phyloP scores from a whole-genome alignment of 1,284 basidiomycete genomes.

The Peniophora sp. region DNA sequence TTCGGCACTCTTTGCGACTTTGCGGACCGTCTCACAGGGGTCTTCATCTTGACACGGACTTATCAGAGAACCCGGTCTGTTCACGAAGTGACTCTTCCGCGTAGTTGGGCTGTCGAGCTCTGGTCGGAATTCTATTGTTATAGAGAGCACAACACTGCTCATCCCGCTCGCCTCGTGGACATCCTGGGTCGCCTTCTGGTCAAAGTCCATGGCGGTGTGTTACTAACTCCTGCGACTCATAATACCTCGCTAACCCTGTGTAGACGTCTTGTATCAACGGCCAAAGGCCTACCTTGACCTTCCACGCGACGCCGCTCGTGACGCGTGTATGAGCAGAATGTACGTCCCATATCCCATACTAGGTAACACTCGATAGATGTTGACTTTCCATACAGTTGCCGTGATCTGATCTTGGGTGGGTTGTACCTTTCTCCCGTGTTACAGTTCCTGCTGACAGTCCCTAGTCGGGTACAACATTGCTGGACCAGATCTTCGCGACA shows the following conservation, averaged over 20 bases:
- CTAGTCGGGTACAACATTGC: not conserved
- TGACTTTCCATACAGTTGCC: not conserved
- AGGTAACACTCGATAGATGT: not conserved
- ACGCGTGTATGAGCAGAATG: conserved; percentile 7
- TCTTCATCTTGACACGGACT: conserved; percentile 4
- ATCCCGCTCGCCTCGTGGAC: not conserved
- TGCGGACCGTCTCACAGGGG: conserved; percentile 8
- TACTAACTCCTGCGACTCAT: too few species aligned
- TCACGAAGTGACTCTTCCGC: conserved; percentile 9
- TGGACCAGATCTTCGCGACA: not conserved
- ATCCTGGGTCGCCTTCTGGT: conserved; percentile 1
- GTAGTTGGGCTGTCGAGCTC: conserved; percentile 5
- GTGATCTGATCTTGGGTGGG: not conserved
- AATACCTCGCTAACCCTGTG: too few species aligned
- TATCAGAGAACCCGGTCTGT: not conserved
- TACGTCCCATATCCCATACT: not conserved
- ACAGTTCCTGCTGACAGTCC: not conserved
- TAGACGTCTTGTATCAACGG: too few species aligned
- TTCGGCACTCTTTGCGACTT: conserved; percentile 7
- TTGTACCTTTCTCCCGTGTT: not conserved
- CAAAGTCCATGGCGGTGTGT: conserved; percentile 6
- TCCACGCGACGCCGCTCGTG: conserved; percentile 1
- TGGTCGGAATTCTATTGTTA: conserved; percentile 6
- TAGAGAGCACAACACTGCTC: not conserved
- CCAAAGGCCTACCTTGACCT: conserved; percentile 3